These are phyloP conservation scores for Heterobasidion occidentale DNA, from an alignment of 1,284 basidiomycete species.

Conservation along the genomic window DNA sequence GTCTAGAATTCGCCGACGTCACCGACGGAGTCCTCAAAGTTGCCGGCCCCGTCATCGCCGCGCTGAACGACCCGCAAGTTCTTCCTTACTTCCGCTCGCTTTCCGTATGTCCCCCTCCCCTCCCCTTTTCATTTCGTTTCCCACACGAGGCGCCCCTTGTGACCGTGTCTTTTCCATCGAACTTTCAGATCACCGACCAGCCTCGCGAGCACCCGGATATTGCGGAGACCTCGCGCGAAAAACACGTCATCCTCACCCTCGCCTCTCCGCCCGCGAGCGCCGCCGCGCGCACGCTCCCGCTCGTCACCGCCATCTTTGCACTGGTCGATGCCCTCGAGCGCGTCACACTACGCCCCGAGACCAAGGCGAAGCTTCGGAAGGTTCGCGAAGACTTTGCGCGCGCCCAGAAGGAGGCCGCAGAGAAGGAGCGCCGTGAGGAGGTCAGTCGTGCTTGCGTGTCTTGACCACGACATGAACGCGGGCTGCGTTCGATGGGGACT, in stretches of 20 bases:
- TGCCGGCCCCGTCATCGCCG: slow-evolving; percentile 40
- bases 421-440: slow-evolving; percentile 67
- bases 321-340: slow-evolving; percentile 64
- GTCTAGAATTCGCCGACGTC: slow-evolving; percentile 68
- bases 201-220: slow-evolving; percentile 57
- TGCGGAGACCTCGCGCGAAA: slow-evolving; percentile 41
- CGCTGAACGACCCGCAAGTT: slow-evolving; percentile 56
- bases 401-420: slow-evolving; percentile 58
- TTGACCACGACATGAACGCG: neutral
- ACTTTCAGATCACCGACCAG: slow-evolving; percentile 70
- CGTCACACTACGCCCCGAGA: slow-evolving; percentile 70
- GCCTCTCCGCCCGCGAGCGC: slow-evolving; percentile 44
- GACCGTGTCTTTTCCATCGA: slow-evolving; percentile 2
- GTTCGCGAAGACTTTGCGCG: slow-evolving; percentile 64
- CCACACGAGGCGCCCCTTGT: neutral
- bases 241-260: slow-evolving; percentile 68
- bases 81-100: slow-evolving; percentile 74
- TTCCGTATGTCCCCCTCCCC: slow-evolving; percentile 33
- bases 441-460: slow-evolving; percentile 18
- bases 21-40: slow-evolving; percentile 75
- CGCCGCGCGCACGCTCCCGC: slow-evolving; percentile 41
- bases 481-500: too few species aligned
- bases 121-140: neutral
- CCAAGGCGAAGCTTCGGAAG: slow-evolving; percentile 66
- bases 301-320: slow-evolving; percentile 64